A percentile compares a stretch with the other conserved stretches of the same genome.
Evolutionary conservation across 176 grass and related monocot species (phyloP).

Genomic region (bread wheat (Triticum aestivum)): IWGSC_CS_RefSeq_v2.1 NC_057805.1:43630625-43631124

Average conservation of each 20-base stretch:
- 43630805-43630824: constrained; percentile 84
- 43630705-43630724: constrained; percentile 15
- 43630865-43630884: constrained; percentile 8
- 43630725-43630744: constrained; percentile 25
- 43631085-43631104: background rate
- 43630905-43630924: background rate
- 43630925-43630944: constrained; percentile 1
- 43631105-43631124: background rate
- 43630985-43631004: background rate
- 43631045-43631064: background rate
- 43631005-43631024: background rate
- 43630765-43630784: constrained; percentile 94
- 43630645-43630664: constrained; percentile 82
- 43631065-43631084: constrained; percentile 9
- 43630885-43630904: background rate
- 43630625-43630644: constrained; percentile 70
- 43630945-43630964: background rate
- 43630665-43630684: constrained; percentile 91
- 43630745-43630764: constrained; percentile 25
- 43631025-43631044: background rate
- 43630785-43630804: constrained; percentile 92
- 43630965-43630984: background rate
- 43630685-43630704: constrained; percentile 90
- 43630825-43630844: constrained; percentile 82
- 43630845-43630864: constrained; percentile 75